Percentiles rank a stretch among this genome's conserved stretches.
Evolutionary conservation across 2,329 filamentous ascomycete genomes (phyloP).

Genomic region (Aspergillus glaucus): DNA sequence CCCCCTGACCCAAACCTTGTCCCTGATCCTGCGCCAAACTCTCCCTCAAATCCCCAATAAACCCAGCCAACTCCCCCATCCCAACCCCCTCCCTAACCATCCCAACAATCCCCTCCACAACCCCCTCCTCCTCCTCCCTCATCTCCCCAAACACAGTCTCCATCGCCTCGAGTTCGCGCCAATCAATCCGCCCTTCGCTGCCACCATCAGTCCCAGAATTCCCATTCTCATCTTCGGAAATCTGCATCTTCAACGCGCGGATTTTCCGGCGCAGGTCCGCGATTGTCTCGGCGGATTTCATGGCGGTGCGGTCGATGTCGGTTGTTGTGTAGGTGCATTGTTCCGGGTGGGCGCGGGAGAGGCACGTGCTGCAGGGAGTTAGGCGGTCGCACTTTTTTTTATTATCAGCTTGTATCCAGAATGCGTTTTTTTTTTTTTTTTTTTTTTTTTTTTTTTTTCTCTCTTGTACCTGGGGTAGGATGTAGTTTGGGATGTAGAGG

Average conservation of each 20-base stretch:
- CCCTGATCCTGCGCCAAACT: too few species aligned
- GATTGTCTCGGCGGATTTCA: conserved; percentile 12
- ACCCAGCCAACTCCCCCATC: too few species aligned
- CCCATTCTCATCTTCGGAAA: neutral
- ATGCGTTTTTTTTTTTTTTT: neutral
- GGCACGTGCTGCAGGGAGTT: conserved; percentile 12
- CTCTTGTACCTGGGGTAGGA: neutral
- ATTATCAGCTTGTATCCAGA: neutral
- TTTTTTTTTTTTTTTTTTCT: neutral
- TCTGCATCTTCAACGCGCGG: conserved; percentile 3
- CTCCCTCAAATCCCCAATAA: too few species aligned
- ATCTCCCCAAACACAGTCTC: too few species aligned
- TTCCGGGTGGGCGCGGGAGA: conserved; percentile 5
- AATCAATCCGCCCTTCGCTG: too few species aligned
- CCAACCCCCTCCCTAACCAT: too few species aligned
- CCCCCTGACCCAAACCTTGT: too few species aligned
- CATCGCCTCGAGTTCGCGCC: too few species aligned
- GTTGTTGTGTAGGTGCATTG: conserved; percentile 13
- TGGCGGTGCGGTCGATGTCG: conserved; percentile 11
- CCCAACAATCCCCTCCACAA: too few species aligned
- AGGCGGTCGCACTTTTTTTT: conserved; percentile 10
- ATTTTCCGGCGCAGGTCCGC: conserved; percentile 7
- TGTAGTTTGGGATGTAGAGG: neutral
- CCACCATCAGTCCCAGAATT: too few species aligned
- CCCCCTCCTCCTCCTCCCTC: too few species aligned